Percentiles rank a stretch among this genome's conserved stretches.
Conservation (phyloP, 768 basidiomycete species). For the Daedaleopsis sinensis region DNA sequence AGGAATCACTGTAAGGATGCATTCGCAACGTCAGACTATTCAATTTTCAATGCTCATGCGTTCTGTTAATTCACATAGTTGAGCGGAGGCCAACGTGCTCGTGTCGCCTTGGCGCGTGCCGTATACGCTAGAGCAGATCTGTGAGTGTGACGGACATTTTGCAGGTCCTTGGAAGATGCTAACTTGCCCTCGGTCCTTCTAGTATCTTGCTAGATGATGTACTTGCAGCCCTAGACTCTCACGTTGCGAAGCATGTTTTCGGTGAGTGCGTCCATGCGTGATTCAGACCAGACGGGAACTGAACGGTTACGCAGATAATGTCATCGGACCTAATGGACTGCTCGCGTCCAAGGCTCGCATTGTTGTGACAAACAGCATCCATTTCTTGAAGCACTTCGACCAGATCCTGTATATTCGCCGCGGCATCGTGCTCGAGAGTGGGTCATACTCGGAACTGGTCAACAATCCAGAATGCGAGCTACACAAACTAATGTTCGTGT, state of each 20-base stretch:
- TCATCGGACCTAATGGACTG: constrained; percentile 84
- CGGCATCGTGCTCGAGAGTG: constrained; percentile 80
- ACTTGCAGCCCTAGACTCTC: constrained; percentile 83
- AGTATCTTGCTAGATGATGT: constrained; percentile 89
- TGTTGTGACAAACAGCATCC: constrained; percentile 84
- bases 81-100: constrained; percentile 84
- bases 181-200: neutral
- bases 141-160: constrained; percentile 40
- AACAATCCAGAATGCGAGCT: constrained; percentile 65
- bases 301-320: constrained; percentile 55
- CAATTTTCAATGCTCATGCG: neutral
- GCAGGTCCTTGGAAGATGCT: neutral
- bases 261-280: constrained; percentile 41
- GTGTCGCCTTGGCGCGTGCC: constrained; percentile 82
- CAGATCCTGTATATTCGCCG: constrained; percentile 74
- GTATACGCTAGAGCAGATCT: constrained; percentile 92
- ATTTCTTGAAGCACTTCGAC: constrained; percentile 82
- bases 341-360: constrained; percentile 83
- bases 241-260: constrained; percentile 86
- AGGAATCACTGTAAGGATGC: constrained; percentile 56
- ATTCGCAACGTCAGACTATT: neutral
- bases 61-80: constrained; percentile 41
- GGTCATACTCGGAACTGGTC: constrained; percentile 64
- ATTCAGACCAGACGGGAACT: neutral
- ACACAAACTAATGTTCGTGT: constrained; percentile 72